Conservation (phyloP, 2,329 filamentous ascomycete species). For the Aureobasidium sp. region DNA sequence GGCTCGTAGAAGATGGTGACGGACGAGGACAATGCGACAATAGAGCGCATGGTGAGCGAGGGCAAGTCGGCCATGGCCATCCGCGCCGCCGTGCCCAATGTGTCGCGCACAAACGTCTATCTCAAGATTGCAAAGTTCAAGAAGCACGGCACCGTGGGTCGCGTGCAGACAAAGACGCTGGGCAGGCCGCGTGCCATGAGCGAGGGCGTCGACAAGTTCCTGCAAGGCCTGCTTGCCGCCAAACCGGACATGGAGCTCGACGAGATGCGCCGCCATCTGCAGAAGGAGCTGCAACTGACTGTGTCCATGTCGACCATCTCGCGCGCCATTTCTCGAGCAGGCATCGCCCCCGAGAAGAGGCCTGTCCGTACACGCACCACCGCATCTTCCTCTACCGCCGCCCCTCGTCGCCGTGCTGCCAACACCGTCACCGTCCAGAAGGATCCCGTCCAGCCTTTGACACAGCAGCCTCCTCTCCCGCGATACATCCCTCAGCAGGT, state of each 20-base stretch:
- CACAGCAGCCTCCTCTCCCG: neutral
- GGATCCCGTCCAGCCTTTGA: neutral
- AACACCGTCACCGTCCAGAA: neutral
- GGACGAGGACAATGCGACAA: conserved; percentile 14
- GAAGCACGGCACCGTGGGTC: conserved; percentile 16
- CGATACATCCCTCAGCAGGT: neutral
- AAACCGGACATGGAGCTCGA: conserved; percentile 17
- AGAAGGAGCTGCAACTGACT: conserved; percentile 9
- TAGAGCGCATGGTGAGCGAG: conserved; percentile 14
- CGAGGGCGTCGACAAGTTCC: conserved; percentile 15
- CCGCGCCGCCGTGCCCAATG: conserved; percentile 15
- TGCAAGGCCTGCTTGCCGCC: conserved; percentile 15
- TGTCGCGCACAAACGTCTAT: conserved; percentile 17
- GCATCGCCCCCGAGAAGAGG: neutral
- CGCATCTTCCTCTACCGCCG: neutral
- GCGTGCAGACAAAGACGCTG: conserved; percentile 16
- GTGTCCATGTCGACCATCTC: conserved; percentile 16
- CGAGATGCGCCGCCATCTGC: conserved; percentile 16
- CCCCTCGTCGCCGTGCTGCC: neutral
- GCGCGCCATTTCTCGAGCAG: conserved; percentile 10
- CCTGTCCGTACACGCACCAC: neutral
- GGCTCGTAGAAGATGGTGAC: conserved; percentile 12
- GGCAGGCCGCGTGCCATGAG: conserved; percentile 14
- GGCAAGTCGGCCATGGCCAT: conserved; percentile 15
- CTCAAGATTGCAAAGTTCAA: conserved; percentile 17